Evolutionary conservation across 441 rosid genomes (phyloP), one percentile per base, ranked within the genome.

Genomic region (Mallotus japonicus): DNA sequence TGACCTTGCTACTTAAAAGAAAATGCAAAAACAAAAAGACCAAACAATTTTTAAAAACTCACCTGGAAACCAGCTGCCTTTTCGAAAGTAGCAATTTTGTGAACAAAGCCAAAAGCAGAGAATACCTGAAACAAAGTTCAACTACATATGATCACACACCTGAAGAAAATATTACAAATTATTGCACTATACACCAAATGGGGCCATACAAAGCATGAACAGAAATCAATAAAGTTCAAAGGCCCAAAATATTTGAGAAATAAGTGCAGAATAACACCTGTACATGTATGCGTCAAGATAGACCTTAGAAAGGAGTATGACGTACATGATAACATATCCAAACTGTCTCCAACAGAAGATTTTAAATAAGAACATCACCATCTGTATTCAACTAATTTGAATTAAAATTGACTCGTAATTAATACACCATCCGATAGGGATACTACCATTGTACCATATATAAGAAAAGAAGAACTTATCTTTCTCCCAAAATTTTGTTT

Each of bases 51-150:
- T 47, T 8, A 46, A 70, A 34, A 75, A 69, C 81, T 85, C 62
- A 89, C 99, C 91, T 96, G 97, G 82, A 96, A 96, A 69, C 99
- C 98, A 67, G 98, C 95, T 72, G 98, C 98, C 81, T 96, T 96
- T 81, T 96, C 98, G 73, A 96, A 96, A 51, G 98, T 96, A 40
- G 98, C 98, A 79, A 96, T 96, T 84, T 93, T 96, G 88, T 96
- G 97, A 56, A 96, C 99, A 73, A 88, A 96, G 46, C 99, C 99
- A 88, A 90, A 96, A 67, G 98, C 98, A 78, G 99, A 93, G 83
- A 96, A 96, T 15, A 96, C 99, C 99, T 93, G 86, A 74, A 84
- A 85, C 72, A 69, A 76, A 59, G 56, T 66, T 76, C 32, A 71
- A 69, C 69, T 61, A 68, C 62, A 75, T 65, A 82, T 69, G 60